phyloP scores from a whole-genome alignment of 1,284 basidiomycete genomes.

The Apiotrichum akiyoshidainum region DNA sequence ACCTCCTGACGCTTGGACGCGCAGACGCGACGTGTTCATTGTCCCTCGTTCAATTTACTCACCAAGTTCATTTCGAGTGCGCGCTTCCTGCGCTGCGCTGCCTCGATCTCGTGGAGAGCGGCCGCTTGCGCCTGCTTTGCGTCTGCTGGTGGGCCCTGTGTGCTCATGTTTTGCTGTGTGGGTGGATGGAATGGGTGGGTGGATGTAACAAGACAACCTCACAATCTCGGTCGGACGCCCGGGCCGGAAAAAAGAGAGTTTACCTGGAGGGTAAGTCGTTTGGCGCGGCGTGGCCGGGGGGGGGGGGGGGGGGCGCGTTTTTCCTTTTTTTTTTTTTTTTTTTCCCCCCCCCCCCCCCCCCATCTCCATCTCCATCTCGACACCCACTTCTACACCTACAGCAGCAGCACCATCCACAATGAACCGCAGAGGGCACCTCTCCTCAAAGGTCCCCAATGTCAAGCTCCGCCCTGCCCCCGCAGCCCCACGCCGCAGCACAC shows the following conservation, averaged over 20 bases:
- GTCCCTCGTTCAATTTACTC: no score
- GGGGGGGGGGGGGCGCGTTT: no score
- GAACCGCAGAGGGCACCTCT: slow-evolving; percentile 45
- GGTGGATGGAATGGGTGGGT: no score
- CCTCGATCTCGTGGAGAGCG: slow-evolving; percentile 43
- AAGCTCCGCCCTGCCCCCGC: slow-evolving; percentile 42
- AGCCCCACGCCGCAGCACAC: slow-evolving; percentile 5
- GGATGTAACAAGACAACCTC: no score
- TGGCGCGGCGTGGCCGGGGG: no score
- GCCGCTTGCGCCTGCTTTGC: slow-evolving; percentile 48
- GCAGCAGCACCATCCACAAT: neutral
- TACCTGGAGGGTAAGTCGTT: no score
- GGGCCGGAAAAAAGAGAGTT: no score
- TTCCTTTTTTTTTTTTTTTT: no score
- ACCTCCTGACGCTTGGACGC: slow-evolving; percentile 16
- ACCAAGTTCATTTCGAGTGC: slow-evolving; percentile 41
- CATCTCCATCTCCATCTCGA: neutral
- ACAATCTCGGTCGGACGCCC: no score
- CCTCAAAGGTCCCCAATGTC: slow-evolving; percentile 45
- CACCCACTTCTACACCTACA: neutral
- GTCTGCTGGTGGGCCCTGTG: slow-evolving; percentile 44
- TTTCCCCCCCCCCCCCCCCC: no score
- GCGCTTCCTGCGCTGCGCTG: slow-evolving; percentile 38
- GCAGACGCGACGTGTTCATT: no score
- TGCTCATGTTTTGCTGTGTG: slow-evolving; percentile 33